Evolutionary conservation across 1,139 yeast species (phyloP), one percentile per base, ranked within the genome.

Genomic region (Candida tunisiensis): DNA sequence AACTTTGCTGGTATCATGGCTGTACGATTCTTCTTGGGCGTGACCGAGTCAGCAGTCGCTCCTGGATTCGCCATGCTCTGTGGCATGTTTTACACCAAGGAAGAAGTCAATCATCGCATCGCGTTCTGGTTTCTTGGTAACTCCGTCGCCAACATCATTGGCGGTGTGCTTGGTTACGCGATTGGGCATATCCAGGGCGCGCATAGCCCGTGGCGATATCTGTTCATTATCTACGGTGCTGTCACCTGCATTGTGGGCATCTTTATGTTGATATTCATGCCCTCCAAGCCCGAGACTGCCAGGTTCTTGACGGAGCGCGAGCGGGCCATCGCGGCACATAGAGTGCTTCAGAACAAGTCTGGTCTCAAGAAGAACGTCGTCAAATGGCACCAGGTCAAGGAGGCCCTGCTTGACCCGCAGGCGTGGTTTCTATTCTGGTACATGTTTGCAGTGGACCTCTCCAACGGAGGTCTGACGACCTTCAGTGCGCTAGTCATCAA

Each of bases 351-450:
- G 24, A 54, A 53, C 29, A 51, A 53, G 30, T 47, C 42, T 36
- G 69, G 72, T 12, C 60, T 65, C 33, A 69, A 69, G 31, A 62
- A 62, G 37, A 58, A 52, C 31, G 53, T 53, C 24, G 59, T 65
- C 44, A 68, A 69, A 38, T 46, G 41, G 40, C 44, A 60, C 24
- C 78, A 71, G 41, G 52, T 65, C 28, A 46, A 44, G 26, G 62
- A 57, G 35, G 47, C 57, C 13, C 35, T 53, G 21, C 27, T 38
- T 9, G 47, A 40, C 18, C 55, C 54, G 4, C 29, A 67, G 40
- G 67, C 74, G 2, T 53, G 67, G 42, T 7, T 9, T 4, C 11
- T 10, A 8, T 31, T 67, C 21, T 60, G 60, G 34, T 50, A 48
- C 19, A 20, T 42, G 27, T 31, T 37, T 26, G 30, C 36, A 23